A percentile compares a stretch with the other conserved stretches of the same genome.
These are phyloP conservation scores for Clohesyomyces aquaticus DNA, from an alignment of 495 filamentous ascomycete species.

Conservation along the genomic window DNA sequence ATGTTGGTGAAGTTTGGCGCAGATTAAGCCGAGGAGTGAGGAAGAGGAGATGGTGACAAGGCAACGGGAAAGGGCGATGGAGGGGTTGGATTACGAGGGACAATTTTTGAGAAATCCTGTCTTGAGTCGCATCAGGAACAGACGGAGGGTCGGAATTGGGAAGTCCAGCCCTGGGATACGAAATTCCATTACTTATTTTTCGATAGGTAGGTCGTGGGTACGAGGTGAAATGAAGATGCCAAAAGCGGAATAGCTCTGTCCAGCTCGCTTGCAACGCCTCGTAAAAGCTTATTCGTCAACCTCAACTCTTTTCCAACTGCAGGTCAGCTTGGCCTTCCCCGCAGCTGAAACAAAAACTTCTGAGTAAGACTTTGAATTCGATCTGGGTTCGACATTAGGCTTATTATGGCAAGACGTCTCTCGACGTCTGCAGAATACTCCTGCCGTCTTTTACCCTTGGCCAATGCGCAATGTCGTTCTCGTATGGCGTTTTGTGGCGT, in stretches of 20 bases:
- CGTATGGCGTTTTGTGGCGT: not conserved
- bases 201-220: not conserved
- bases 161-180: not conserved
- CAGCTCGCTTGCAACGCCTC: not conserved
- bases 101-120: conserved; percentile 7
- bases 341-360: not conserved
- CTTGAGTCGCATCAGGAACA: too few relatives aligned
- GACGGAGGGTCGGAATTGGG: not conserved
- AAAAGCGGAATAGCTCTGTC: not conserved
- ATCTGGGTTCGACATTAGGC: not conserved
- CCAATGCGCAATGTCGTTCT: not conserved
- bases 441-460: not conserved
- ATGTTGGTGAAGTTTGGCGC: not conserved
- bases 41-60: conserved; percentile 47
- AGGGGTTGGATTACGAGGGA: conserved; percentile 39
- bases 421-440: not conserved
- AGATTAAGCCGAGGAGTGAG: conserved; percentile 28
- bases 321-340: not conserved
- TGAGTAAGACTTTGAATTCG: not conserved
- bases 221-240: not conserved
- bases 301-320: not conserved
- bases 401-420: not conserved
- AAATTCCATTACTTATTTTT: not conserved
- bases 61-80: conserved; percentile 51
- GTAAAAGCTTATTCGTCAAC: not conserved